phyloP scores from a whole-genome alignment of 2,329 filamentous ascomycete genomes.

The Colletotrichum lupini region DNA sequence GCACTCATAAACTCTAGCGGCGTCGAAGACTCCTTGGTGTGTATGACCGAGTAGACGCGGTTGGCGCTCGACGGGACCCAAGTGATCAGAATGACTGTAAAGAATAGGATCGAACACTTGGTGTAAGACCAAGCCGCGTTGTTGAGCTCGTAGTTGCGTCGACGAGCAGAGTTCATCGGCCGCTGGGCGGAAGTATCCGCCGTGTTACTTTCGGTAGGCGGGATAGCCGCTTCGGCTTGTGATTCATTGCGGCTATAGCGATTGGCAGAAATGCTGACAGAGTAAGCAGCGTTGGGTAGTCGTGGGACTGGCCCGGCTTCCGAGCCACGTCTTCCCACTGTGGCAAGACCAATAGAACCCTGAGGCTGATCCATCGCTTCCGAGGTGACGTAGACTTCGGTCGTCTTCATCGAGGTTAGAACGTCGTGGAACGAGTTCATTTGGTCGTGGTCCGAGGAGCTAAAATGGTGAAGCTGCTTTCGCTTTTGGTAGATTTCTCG shows the following conservation, averaged over 20 bases:
- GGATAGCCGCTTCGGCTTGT: constrained; percentile 39
- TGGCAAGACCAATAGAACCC: constrained; percentile 46
- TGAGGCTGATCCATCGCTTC: constrained; percentile 51
- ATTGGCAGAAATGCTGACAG: constrained; percentile 56
- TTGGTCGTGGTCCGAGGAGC: constrained; percentile 56
- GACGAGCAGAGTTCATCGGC: constrained; percentile 44
- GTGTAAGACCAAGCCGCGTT: constrained; percentile 77
- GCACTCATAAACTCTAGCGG: constrained; percentile 77
- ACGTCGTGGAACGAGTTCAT: constrained; percentile 54
- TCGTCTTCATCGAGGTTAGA: constrained; percentile 64
- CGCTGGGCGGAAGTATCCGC: constrained; percentile 37
- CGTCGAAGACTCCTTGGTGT: constrained; percentile 63
- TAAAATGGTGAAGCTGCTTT: constrained; percentile 68
- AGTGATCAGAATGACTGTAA: constrained; percentile 76
- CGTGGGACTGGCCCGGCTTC: constrained; percentile 21
- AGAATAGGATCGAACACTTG: constrained; percentile 78
- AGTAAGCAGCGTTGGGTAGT: constrained; percentile 46
- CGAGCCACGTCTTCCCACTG: constrained; percentile 43
- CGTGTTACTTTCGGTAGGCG: constrained; percentile 43
- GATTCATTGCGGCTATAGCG: constrained; percentile 39
- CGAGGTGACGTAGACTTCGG: constrained; percentile 72
- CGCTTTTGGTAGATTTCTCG: constrained; percentile 75
- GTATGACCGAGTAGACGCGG: constrained; percentile 75
- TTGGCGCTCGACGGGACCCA: constrained; percentile 85
- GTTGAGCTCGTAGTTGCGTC: constrained; percentile 63